Conservation (phyloP, 768 basidiomycete species). For the Tricholoma furcatifolium region DNA sequence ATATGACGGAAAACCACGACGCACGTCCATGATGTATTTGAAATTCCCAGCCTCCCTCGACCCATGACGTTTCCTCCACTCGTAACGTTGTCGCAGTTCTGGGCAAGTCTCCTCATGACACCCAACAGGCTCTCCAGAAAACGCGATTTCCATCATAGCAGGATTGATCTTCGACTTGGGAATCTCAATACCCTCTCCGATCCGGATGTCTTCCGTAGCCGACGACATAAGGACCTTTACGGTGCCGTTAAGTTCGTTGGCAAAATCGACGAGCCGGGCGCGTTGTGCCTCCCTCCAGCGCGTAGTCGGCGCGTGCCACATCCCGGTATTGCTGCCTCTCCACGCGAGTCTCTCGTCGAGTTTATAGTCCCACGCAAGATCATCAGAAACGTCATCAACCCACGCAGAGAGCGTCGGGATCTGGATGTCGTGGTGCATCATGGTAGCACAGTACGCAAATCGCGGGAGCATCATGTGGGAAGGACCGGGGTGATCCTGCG, state of each 20-base stretch:
- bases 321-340: conserved; percentile 68
- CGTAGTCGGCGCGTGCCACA: conserved; percentile 29
- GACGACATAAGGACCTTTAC: conserved; percentile 29
- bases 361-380: conserved; percentile 60
- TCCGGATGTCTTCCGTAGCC: conserved; percentile 8
- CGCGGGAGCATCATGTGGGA: conserved; percentile 32
- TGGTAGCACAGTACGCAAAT: conserved; percentile 41
- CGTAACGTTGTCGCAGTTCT: conserved; percentile 38
- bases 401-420: conserved; percentile 36
- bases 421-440: conserved; percentile 46
- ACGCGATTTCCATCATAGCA: conserved; percentile 51
- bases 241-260: conserved; percentile 30
- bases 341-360: conserved; percentile 50
- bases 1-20: background rate
- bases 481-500: conserved; percentile 29
- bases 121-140: conserved; percentile 37
- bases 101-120: conserved; percentile 40
- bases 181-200: conserved; percentile 29
- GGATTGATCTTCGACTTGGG: conserved; percentile 33
- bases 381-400: conserved; percentile 35
- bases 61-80: conserved; percentile 38
- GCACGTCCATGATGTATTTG: conserved; percentile 52
- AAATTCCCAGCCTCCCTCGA: conserved; percentile 41
- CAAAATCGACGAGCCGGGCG: conserved; percentile 34
- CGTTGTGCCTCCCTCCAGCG: conserved; percentile 46